Conservation (phyloP, 306 rosid genomes). For the Cicer yamashitae region DNA sequence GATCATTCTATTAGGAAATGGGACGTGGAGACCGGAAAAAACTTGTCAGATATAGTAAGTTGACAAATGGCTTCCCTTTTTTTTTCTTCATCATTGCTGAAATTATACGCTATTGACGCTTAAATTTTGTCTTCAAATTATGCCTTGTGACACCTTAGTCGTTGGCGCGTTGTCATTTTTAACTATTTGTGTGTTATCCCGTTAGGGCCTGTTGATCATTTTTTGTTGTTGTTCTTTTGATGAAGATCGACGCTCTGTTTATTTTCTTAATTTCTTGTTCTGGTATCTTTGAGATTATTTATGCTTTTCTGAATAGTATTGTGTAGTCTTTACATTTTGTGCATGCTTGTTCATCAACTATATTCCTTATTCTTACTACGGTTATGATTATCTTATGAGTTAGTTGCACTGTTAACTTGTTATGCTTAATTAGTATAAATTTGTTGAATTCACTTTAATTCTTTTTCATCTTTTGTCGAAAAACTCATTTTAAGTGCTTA, state of each 20-base stretch:
- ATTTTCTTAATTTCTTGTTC: not conserved
- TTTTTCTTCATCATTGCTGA: not conserved
- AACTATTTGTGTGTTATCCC: not conserved
- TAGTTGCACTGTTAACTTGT: not conserved
- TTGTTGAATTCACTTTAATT: constrained; percentile 8
- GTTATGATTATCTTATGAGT: not conserved
- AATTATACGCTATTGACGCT: not conserved
- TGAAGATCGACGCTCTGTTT: not conserved
- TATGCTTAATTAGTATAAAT: not conserved
- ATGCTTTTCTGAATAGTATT: not conserved
- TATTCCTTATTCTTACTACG: not conserved
- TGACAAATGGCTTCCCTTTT: constrained; percentile 9
- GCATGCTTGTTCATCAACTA: not conserved
- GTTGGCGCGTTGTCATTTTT: not conserved
- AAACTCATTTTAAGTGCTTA: not conserved
- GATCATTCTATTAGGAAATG: constrained; percentile 87
- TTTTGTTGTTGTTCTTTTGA: not conserved
- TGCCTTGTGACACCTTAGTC: not conserved
- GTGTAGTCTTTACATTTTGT: not conserved
- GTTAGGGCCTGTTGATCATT: constrained; percentile 21
- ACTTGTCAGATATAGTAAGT: constrained; percentile 66
- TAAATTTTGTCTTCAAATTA: not conserved
- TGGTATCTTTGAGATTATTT: not conserved
- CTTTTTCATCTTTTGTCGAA: not conserved
- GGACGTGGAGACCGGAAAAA: constrained; percentile 87